phyloP scores from a whole-genome alignment of 148 eudicot species.

The Oxyria digyna region DNA sequence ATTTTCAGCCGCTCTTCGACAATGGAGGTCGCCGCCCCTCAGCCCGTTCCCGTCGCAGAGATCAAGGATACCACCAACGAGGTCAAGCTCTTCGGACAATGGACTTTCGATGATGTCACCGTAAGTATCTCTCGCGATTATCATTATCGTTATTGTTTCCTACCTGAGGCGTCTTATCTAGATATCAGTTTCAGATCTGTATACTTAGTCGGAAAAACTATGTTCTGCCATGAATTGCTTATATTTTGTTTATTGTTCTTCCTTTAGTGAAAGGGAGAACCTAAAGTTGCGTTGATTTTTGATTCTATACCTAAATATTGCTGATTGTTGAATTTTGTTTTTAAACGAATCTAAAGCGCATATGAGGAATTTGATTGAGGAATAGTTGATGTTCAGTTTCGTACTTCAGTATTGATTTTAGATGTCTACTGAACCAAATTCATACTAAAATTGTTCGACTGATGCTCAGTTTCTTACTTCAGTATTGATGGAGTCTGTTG shows the following conservation, averaged over 20 bases:
- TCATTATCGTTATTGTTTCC: not conserved
- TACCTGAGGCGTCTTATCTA: not conserved
- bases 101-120: not conserved
- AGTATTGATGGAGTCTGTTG: too few relatives aligned
- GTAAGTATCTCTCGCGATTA: not conserved
- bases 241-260: not conserved
- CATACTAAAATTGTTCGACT: too few relatives aligned
- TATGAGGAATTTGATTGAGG: too few relatives aligned
- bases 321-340: too few relatives aligned
- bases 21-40: not conserved
- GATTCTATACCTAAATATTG: too few relatives aligned
- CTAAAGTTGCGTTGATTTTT: too few relatives aligned
- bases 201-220: too few relatives aligned
- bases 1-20: not conserved
- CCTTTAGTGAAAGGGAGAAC: not conserved
- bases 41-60: not conserved
- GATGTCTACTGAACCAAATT: too few relatives aligned
- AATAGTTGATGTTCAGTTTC: too few relatives aligned
- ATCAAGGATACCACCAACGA: not conserved
- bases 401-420: too few relatives aligned
- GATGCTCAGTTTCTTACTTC: too few relatives aligned
- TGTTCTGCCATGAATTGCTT: not conserved
- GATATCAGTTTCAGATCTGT: not conserved
- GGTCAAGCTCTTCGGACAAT: conserved; percentile 6
- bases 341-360: too few relatives aligned